phyloP scores from a whole-genome alignment of 2,329 filamentous ascomycete species.

The Diaporthe eres region DNA sequence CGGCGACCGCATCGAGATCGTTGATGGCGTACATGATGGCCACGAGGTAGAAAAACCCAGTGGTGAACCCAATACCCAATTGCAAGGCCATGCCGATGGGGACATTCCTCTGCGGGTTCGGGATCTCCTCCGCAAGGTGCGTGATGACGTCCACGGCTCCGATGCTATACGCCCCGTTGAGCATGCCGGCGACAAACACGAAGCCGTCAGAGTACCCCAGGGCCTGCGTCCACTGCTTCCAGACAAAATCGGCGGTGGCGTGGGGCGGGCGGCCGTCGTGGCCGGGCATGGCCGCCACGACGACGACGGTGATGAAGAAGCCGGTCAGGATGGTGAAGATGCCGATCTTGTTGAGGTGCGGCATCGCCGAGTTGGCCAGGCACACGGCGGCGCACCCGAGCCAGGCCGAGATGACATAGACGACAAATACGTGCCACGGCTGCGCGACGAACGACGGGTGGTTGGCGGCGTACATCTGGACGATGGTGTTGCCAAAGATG shows the following conservation, averaged over 20 bases:
- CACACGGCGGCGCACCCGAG: slow-evolving; percentile 58
- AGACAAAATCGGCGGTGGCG: slow-evolving; percentile 55
- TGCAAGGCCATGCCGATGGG: slow-evolving; percentile 68
- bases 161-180: slow-evolving; percentile 78
- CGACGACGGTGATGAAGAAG: slow-evolving; percentile 68
- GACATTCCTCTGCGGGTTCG: slow-evolving; percentile 63
- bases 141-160: slow-evolving; percentile 76
- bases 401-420: slow-evolving; percentile 58
- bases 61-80: slow-evolving; percentile 64
- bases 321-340: slow-evolving; percentile 64
- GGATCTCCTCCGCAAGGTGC: slow-evolving; percentile 77
- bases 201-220: slow-evolving; percentile 59
- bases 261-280: slow-evolving; percentile 49
- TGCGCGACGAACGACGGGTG: slow-evolving; percentile 54
- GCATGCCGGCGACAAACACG: slow-evolving; percentile 58
- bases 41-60: slow-evolving; percentile 66
- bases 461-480: slow-evolving; percentile 61
- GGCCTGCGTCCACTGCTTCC: slow-evolving; percentile 55
- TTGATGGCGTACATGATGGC: slow-evolving; percentile 72
- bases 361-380: slow-evolving; percentile 68
- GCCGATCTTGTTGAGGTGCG: slow-evolving; percentile 67
- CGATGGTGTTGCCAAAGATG: slow-evolving; percentile 57
- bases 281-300: slow-evolving; percentile 67
- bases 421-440: slow-evolving; percentile 60
- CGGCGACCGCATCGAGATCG: slow-evolving; percentile 64